Conservation (phyloP, 2,329 filamentous ascomycete genomes). For the Aspergillus costaricaensis region DNA sequence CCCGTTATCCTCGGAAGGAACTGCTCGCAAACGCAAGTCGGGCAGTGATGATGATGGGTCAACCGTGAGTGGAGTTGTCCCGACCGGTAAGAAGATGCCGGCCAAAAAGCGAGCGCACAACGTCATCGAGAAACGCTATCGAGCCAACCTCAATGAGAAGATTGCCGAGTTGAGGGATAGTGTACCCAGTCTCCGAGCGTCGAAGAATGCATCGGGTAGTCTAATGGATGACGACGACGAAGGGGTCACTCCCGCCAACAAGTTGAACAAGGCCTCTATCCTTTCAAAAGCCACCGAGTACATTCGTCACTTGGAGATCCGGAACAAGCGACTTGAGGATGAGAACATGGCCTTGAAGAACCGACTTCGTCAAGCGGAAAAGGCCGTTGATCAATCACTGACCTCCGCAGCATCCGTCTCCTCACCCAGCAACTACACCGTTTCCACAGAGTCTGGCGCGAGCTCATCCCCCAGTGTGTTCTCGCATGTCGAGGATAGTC, state of each 20-base stretch:
- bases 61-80: constrained; percentile 31
- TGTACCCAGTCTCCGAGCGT: constrained; percentile 84
- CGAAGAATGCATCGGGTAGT: constrained; percentile 54
- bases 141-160: constrained; percentile 95
- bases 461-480: constrained; percentile 45
- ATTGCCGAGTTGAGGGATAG: constrained; percentile 90
- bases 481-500: constrained; percentile 41
- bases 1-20: constrained; percentile 26
- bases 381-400: constrained; percentile 47
- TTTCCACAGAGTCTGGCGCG: constrained; percentile 38
- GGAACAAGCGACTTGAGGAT: constrained; percentile 77
- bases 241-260: constrained; percentile 82
- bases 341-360: constrained; percentile 80
- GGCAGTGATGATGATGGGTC: constrained; percentile 54
- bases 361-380: constrained; percentile 78
- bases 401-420: constrained; percentile 42
- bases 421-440: constrained; percentile 43
- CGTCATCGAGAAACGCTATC: constrained; percentile 96
- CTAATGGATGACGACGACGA: constrained; percentile 72
- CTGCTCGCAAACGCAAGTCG: constrained; percentile 68
- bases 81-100: constrained; percentile 56
- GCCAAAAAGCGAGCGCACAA: constrained; percentile 94
- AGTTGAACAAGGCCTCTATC: constrained; percentile 97
- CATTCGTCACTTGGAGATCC: constrained; percentile 88
- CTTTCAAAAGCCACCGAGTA: constrained; percentile 96